Percentiles rank a stretch among this genome's conserved stretches.
These are phyloP conservation scores for Kwoniella botswanensis DNA, from an alignment of 768 basidiomycete genomes.

Conservation along the genomic window DNA sequence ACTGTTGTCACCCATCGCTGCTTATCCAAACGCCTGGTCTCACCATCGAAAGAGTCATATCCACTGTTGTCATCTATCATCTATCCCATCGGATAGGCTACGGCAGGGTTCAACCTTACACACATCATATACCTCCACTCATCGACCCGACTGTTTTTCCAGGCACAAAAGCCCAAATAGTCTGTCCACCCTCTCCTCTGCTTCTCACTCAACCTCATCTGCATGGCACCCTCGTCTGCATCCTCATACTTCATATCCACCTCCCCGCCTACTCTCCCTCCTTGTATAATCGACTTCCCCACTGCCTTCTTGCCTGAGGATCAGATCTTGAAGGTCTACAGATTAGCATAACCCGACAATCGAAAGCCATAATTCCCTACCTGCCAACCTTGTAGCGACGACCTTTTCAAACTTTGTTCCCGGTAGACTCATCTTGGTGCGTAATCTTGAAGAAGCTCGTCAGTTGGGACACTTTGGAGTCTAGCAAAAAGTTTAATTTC, in stretches of 20 bases:
- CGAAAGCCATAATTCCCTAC: neutral
- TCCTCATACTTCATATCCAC: neutral
- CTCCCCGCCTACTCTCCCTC: neutral
- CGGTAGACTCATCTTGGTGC: neutral
- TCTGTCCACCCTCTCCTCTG: too few species aligned
- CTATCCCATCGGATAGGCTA: slow-evolving; percentile 4
- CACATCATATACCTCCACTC: slow-evolving; percentile 10
- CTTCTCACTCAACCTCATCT: neutral
- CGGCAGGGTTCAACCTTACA: slow-evolving; percentile 3
- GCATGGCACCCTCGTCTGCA: neutral
- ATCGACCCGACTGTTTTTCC: slow-evolving; percentile 12
- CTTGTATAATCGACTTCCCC: neutral
- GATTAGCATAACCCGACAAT: neutral
- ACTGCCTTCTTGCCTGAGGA: neutral
- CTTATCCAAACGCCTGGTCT: neutral
- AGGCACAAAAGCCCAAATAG: neutral
- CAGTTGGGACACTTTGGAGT: neutral
- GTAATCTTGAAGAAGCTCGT: neutral
- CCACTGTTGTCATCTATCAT: neutral
- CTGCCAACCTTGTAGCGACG: neutral
- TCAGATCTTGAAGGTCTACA: neutral
- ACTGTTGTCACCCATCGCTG: neutral
- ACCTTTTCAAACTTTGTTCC: neutral
- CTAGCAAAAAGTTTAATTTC: neutral
- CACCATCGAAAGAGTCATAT: slow-evolving; percentile 13